Percentiles rank a stretch among this genome's conserved stretches.
phyloP scores from a whole-genome alignment of 768 basidiomycete species.

The Suillus occidentalis region DNA sequence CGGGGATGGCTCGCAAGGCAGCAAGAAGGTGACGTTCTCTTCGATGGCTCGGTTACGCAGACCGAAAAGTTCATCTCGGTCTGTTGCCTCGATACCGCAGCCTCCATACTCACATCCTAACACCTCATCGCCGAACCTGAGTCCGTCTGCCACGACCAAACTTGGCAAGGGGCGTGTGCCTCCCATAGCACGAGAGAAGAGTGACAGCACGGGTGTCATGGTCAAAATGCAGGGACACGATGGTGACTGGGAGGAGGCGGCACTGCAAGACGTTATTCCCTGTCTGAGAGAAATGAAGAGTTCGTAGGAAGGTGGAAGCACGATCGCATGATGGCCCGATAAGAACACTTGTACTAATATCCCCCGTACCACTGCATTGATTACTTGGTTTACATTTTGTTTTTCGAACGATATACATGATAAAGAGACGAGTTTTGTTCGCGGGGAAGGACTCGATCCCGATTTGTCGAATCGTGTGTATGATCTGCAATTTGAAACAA shows the following conservation, averaged over 20 bases:
- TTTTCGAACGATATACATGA: background rate
- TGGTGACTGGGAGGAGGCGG: slow-evolving; percentile 22
- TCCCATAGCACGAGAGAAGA: no score
- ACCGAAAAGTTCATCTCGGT: slow-evolving; percentile 6
- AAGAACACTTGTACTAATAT: background rate
- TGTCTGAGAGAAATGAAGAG: slow-evolving; percentile 25
- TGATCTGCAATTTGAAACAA: background rate
- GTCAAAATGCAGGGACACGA: slow-evolving; percentile 19
- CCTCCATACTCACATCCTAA: background rate
- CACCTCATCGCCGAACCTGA: slow-evolving; percentile 9
- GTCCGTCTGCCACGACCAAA: background rate
- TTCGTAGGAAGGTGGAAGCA: background rate
- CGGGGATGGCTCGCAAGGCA: background rate
- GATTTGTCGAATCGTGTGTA: background rate
- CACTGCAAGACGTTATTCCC: slow-evolving; percentile 31
- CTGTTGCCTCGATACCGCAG: background rate
- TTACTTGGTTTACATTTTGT: background rate
- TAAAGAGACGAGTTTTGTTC: background rate
- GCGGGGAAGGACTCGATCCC: background rate
- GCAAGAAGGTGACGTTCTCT: background rate
- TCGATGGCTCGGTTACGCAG: slow-evolving; percentile 4
- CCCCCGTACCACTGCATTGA: background rate
- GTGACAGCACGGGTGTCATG: background rate
- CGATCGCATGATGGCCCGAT: background rate
- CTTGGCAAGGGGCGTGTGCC: background rate